Conservation (phyloP, 495 filamentous ascomycete genomes). For the Penicillium dipodomyicola region DNA sequence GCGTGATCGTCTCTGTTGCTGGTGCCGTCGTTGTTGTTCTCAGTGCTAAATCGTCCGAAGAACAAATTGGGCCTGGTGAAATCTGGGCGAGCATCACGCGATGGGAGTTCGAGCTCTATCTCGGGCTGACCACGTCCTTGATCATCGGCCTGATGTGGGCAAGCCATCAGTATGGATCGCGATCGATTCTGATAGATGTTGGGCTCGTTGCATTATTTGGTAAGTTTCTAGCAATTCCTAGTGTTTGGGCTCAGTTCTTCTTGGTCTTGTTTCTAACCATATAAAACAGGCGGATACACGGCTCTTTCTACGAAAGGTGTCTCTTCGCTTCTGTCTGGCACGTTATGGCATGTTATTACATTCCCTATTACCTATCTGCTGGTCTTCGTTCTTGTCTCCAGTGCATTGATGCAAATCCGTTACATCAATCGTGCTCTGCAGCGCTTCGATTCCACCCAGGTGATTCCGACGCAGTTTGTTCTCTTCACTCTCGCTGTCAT, state of each 20-base stretch:
- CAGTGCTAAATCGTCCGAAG: conserved; percentile 86
- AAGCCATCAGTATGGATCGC: conserved; percentile 77
- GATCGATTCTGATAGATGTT: conserved; percentile 87
- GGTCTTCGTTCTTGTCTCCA: conserved; percentile 69
- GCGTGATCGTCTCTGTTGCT: conserved; percentile 76
- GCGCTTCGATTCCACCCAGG: conserved; percentile 93
- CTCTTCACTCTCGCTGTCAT: conserved; percentile 95
- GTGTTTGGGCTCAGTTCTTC: background rate
- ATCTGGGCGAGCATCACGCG: conserved; percentile 86
- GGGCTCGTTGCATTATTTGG: conserved; percentile 91
- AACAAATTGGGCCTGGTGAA: conserved; percentile 84
- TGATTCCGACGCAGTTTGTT: conserved; percentile 96
- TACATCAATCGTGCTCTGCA: conserved; percentile 94
- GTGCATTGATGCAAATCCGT: conserved; percentile 90
- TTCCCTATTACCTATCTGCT: conserved; percentile 90
- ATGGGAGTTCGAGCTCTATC: conserved; percentile 88
- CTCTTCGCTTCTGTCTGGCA: conserved; percentile 87
- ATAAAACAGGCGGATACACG: conserved; percentile 78
- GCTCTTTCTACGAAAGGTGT: conserved; percentile 95
- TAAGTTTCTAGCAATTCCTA: conserved; percentile 40
- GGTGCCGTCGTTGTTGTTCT: conserved; percentile 93
- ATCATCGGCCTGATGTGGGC: conserved; percentile 75
- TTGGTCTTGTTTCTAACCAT: conserved; percentile 26
- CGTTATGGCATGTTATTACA: conserved; percentile 78
- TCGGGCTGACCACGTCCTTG: conserved; percentile 68